These are phyloP conservation scores for Choanephora cucurbitarum DNA, from an alignment of 371 early-diverging fungal genomes.

Conservation along the genomic window DNA sequence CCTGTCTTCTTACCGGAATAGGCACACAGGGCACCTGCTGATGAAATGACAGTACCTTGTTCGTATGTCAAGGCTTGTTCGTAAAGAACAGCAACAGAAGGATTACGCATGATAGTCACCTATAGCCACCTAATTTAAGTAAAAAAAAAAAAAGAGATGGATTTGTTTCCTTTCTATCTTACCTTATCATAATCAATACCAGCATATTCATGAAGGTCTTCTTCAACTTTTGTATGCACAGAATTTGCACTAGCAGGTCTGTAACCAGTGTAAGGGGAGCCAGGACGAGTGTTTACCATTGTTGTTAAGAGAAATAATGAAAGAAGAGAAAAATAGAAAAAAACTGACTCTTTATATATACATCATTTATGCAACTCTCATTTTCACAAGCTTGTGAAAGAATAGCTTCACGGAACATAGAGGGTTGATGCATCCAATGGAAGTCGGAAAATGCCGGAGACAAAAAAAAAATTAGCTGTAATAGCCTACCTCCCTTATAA, in stretches of 20 bases:
- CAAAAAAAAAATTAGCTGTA: too few relatives aligned
- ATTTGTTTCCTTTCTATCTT: slow-evolving; percentile 7
- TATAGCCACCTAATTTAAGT: too few relatives aligned
- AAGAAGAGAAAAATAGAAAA: slow-evolving; percentile 1
- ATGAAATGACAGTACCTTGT: slow-evolving; percentile 87
- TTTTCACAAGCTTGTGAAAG: slow-evolving; percentile 10
- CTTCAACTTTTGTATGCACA: slow-evolving; percentile 50
- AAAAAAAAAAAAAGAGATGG: neutral
- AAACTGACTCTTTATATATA: slow-evolving; percentile 2
- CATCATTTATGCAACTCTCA: neutral
- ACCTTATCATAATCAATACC: slow-evolving; percentile 60
- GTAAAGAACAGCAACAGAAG: slow-evolving; percentile 86
- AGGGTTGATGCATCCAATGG: neutral
- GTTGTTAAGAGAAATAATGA: neutral
- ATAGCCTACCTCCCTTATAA: neutral
- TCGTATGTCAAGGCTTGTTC: slow-evolving; percentile 94
- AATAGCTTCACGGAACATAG: neutral
- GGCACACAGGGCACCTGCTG: slow-evolving; percentile 91
- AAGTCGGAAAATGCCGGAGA: neutral
- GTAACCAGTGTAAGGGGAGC: slow-evolving; percentile 40
- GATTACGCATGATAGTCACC: slow-evolving; percentile 70
- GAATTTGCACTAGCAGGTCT: slow-evolving; percentile 43
- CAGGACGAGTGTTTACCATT: slow-evolving; percentile 44
- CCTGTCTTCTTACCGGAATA: slow-evolving; percentile 92
- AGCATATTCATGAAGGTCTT: slow-evolving; percentile 53